These are phyloP conservation scores for Mucor ambiguus DNA, from an alignment of 371 early-diverging fungal species.

Conservation along the genomic window DNA sequence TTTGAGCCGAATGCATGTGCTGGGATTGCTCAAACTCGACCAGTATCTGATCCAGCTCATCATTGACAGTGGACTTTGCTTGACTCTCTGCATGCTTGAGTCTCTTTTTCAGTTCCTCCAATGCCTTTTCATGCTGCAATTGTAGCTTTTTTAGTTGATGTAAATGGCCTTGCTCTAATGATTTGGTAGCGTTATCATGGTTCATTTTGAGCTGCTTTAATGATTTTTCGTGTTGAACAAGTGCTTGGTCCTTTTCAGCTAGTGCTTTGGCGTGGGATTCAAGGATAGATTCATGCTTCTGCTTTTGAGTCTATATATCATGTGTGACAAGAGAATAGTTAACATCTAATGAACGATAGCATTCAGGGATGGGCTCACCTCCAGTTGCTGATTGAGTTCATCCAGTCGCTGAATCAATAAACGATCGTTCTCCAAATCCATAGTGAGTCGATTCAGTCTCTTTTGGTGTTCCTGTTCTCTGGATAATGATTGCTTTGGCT, in stretches of 20 bases:
- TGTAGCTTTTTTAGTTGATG: constrained; percentile 31
- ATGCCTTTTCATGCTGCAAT: constrained; percentile 31
- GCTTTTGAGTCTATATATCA: constrained; percentile 43
- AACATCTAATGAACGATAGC: too few relatives aligned
- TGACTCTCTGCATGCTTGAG: constrained; percentile 38
- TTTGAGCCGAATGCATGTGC: constrained; percentile 44
- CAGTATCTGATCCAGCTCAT: constrained; percentile 46
- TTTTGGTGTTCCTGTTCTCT: constrained; percentile 37
- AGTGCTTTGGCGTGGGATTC: constrained; percentile 46
- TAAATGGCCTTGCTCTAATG: constrained; percentile 38
- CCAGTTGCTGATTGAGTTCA: constrained; percentile 46
- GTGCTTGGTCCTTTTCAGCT: constrained; percentile 44
- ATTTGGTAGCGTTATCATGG: constrained; percentile 35
- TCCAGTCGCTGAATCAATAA: constrained; percentile 46
- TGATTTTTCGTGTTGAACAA: constrained; percentile 39
- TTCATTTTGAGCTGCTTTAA: constrained; percentile 34
- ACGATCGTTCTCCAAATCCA: constrained; percentile 51
- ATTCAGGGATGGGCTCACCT: too few relatives aligned
- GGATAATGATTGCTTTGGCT: constrained; percentile 16
- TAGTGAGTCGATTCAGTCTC: constrained; percentile 40
- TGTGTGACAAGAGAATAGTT: too few relatives aligned
- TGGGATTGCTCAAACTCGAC: constrained; percentile 55
- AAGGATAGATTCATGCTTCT: constrained; percentile 45
- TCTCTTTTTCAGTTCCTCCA: constrained; percentile 29
- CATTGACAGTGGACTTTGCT: constrained; percentile 42